phyloP scores from a whole-genome alignment of 805 yeast genomes.

The Candida coleopterorum region DNA sequence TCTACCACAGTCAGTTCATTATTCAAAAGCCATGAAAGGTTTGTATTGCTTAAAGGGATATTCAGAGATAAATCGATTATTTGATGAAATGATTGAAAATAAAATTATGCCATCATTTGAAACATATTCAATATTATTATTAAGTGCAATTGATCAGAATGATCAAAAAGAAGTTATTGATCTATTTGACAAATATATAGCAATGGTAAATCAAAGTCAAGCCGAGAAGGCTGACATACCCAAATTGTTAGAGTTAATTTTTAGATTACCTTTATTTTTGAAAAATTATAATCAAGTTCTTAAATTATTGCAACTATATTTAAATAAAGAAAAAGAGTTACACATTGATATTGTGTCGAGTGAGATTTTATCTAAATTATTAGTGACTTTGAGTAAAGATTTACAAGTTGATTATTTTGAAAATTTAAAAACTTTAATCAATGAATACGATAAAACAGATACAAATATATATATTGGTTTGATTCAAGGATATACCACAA shows the following conservation, averaged over 20 bases:
- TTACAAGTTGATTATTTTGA: neutral
- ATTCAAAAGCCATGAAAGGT: conserved; percentile 57
- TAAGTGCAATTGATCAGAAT: conserved; percentile 28
- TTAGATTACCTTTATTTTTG: conserved; percentile 18
- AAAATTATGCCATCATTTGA: conserved; percentile 34
- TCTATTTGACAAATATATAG: conserved; percentile 20
- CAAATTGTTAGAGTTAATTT: conserved; percentile 23
- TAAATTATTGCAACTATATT: neutral
- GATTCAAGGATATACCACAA: conserved; percentile 23
- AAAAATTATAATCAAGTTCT: conserved; percentile 13
- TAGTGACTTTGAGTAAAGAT: conserved; percentile 9
- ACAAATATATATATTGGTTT: conserved; percentile 23
- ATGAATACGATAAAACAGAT: conserved; percentile 14
- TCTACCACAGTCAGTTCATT: conserved; percentile 51
- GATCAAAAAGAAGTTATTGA: conserved; percentile 30
- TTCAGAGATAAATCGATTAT: conserved; percentile 46
- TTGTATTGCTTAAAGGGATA: conserved; percentile 48
- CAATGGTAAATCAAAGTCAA: conserved; percentile 14
- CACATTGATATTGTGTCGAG: neutral
- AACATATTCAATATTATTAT: neutral
- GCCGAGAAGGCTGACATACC: conserved; percentile 14
- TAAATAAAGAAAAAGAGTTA: neutral
- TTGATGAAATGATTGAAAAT: conserved; percentile 40
- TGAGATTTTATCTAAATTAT: conserved; percentile 13
- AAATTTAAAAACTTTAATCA: neutral